Percentiles rank a stretch among this genome's conserved stretches.
These are phyloP conservation scores for Hordeum pubiflorum DNA, from an alignment of 202 grass and related monocot genomes.

Conservation along the genomic window DNA sequence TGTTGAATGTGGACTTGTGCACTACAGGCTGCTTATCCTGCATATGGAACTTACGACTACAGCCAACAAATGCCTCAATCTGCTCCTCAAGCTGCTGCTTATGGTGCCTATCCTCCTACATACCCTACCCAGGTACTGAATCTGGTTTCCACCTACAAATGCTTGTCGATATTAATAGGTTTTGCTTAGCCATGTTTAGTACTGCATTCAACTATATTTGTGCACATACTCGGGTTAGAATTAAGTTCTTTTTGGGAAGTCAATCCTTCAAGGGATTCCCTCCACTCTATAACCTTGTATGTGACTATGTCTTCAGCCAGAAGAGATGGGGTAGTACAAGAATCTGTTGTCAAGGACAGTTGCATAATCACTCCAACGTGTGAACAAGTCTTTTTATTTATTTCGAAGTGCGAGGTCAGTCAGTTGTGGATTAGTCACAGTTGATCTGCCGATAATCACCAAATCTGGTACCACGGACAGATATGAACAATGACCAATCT, in stretches of 20 bases:
- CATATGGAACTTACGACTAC: constrained; percentile 78
- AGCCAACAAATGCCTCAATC: constrained; percentile 60
- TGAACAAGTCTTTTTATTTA: not conserved
- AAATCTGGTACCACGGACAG: not conserved
- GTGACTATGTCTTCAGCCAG: not conserved
- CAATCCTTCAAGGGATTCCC: not conserved
- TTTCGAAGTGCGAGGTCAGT: not conserved
- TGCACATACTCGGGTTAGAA: not conserved
- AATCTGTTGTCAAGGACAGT: not conserved
- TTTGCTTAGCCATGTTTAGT: not conserved
- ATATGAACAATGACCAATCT: not conserved
- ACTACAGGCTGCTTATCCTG: constrained; percentile 60
- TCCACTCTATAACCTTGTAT: not conserved
- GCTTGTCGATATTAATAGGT: not conserved
- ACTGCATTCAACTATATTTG: not conserved
- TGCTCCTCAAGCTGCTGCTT: constrained; percentile 63
- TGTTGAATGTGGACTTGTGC: too few relatives aligned
- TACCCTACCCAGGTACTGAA: constrained; percentile 59
- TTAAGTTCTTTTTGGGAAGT: not conserved
- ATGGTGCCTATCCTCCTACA: constrained; percentile 74
- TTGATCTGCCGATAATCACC: not conserved
- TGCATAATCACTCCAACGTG: not conserved
- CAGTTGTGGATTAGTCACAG: not conserved
- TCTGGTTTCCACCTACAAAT: not conserved
- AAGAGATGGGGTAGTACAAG: not conserved